Evolutionary conservation across 2,329 filamentous ascomycete species (phyloP), one percentile per base, ranked within the genome.

Genomic region (Fusarium mangiferae): DNA sequence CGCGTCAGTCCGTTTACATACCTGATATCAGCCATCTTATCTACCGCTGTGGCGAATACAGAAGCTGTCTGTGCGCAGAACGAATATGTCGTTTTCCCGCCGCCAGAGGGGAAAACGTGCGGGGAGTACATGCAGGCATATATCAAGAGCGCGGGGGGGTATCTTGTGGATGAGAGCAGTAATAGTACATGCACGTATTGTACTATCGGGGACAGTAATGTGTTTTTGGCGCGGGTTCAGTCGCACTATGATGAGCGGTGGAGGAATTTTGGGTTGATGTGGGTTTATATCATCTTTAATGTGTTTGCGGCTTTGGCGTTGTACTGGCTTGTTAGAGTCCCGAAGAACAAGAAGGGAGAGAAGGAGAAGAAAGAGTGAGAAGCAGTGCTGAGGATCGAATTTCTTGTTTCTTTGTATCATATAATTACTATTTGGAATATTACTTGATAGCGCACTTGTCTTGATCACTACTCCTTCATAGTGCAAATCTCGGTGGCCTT

Each of bases 1-100:
- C 90, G 92, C 52, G 84, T 95, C 55, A 94, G 92, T 1, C 94
- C 95, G 0, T 93, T 98, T 76, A 95, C 93, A 0, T 98, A 97
- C 80, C 84, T 96, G 22, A 90, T 96, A 33, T 88, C 88, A 15
- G 93, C 91, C 28, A 90, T 97, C 84, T 81, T 96, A 0, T 88
- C 91, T 0, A 89, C 89, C 1, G 93, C 90, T 7, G 84, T 97
- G 10, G 92, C 93, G 45, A 91, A 92, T 76, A 90, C 89, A 0
- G 55, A 83, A 0, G 90, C 96, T 38, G 75, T 80, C 0, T 98
- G 95, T 81, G 89, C 93, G 1, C 73, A 80, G 11, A 93, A 92
- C 79, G 95, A 98, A 80, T 87, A 89, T 68, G 85, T 94, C 28
- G 80, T 83, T n/a, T 92, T 98, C 78, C 81, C 89, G 15, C 91